Base-by-base conservation (phyloP, 129 eudicot species). In the Lactuca sativa region DNA sequence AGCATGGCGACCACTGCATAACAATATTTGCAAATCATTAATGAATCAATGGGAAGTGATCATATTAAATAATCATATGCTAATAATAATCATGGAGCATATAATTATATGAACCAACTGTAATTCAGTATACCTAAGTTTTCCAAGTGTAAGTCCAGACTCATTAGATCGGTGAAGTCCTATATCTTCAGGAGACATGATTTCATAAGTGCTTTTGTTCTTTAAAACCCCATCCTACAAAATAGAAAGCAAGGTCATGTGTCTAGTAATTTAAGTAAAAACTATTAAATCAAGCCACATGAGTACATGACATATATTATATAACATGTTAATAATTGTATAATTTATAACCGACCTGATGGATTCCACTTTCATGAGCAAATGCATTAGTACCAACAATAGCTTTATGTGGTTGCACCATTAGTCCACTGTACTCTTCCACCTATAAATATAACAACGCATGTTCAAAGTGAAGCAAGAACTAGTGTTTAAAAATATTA, bases 331-430 rank as follows among this genome's bases (percentile, higher is more conserved):
- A n/a, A n/a, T n/a, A n/a, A n/a, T n/a, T n/a, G n/a, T n/a, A n/a
- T n/a, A n/a, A n/a, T n/a, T n/a, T 18, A 18, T 18, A 77, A 87
- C 97, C 0, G 0, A 18, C 1, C 95, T 87, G 97, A 74, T 90
- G 97, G 55, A 90, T 90, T 44, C 97, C 97, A 81, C 97, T 90
- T 81, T 85, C 97, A 81, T 87, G 95, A 66, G 84, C 95, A 83
- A 90, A 90, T 66, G 97, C 97, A 79, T 90, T 90, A 65, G 86
- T 88, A 72, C 97, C 97, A 69, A 90, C 95, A 52, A 90, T 87
- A 25, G 97, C 90, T 77, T 90, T 90, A 81, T 90, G 97, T 59
- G 92, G 97, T 67, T 90, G 97, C 41, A 90, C 77, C 17, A 33
- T 82, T 64, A 90, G 67, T 41, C 97, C 97, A 41, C 86, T 80